Evolutionary conservation across 2,329 filamentous ascomycete species (phyloP).

Genomic region (Colletotrichum cuscutae): DNA sequence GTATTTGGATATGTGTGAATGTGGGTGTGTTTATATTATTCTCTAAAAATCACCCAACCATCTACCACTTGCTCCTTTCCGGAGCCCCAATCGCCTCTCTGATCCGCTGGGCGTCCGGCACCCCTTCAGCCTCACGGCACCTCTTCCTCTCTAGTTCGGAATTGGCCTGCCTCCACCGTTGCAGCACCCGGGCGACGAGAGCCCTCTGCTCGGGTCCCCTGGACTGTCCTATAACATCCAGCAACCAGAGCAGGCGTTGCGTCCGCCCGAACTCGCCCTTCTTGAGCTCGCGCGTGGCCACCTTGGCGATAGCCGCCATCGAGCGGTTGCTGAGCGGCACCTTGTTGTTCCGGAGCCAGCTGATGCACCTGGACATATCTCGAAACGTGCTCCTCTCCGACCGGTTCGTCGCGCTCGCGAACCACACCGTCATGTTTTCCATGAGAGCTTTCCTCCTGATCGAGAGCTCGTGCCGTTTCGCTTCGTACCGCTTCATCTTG

Average conservation of each 20-base stretch:
- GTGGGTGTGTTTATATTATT: slow-evolving; percentile 10
- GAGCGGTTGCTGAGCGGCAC: slow-evolving; percentile 38
- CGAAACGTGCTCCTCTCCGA: slow-evolving; percentile 6
- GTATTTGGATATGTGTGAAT: background rate
- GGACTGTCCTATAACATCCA: slow-evolving; percentile 39
- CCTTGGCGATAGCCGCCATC: slow-evolving; percentile 41
- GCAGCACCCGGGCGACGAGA: slow-evolving; percentile 8
- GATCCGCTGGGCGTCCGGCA: background rate
- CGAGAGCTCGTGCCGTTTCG: background rate
- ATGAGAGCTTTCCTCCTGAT: slow-evolving; percentile 42
- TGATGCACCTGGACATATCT: slow-evolving; percentile 17
- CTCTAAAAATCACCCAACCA: background rate
- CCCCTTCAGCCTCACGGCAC: background rate
- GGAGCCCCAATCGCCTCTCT: background rate
- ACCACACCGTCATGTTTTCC: slow-evolving; percentile 44
- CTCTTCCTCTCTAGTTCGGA: background rate
- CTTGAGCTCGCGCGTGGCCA: slow-evolving; percentile 47
- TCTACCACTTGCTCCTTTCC: background rate
- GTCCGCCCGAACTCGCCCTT: slow-evolving; percentile 45
- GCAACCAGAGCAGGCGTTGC: slow-evolving; percentile 43
- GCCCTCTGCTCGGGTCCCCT: slow-evolving; percentile 36
- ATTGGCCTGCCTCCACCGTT: slow-evolving; percentile 39
- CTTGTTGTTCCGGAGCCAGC: slow-evolving; percentile 27
- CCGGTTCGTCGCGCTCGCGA: slow-evolving; percentile 41
- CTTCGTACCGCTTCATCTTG: background rate